phyloP scores from a whole-genome alignment of 108 stramenopile genomes.

The Stephanodiscus triporus region DNA sequence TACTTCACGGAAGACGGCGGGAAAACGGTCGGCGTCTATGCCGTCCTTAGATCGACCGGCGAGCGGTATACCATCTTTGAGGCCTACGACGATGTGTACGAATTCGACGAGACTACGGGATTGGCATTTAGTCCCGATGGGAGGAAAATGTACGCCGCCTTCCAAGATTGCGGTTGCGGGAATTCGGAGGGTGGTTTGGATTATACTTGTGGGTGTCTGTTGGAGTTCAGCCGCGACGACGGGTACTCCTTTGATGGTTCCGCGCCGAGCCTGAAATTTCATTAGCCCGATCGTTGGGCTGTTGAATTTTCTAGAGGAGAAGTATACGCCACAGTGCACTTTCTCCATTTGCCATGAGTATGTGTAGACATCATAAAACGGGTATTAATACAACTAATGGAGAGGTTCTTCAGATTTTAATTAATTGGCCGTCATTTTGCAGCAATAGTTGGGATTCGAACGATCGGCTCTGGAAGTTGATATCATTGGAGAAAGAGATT shows the following conservation, averaged over 20 bases:
- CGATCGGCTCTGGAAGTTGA: no score
- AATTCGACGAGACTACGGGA: constrained; percentile 54
- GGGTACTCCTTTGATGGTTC: constrained; percentile 45
- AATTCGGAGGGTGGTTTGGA: background rate
- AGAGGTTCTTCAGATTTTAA: no score
- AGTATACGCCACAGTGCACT: no score
- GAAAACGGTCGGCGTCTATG: constrained; percentile 50
- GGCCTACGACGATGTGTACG: constrained; percentile 6
- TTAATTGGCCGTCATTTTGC: no score
- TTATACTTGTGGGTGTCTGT: constrained; percentile 12
- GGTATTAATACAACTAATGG: no score
- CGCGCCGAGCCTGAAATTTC: constrained; percentile 31
- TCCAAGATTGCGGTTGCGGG: constrained; percentile 43
- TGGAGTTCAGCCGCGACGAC: constrained; percentile 45
- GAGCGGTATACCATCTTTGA: constrained; percentile 49
- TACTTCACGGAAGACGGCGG: constrained; percentile 66
- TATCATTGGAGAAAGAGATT: no score
- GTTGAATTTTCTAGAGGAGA: background rate
- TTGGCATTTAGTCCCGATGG: constrained; percentile 64
- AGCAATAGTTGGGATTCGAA: no score
- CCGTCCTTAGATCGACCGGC: constrained; percentile 26
- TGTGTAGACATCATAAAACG: no score
- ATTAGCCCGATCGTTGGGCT: background rate
- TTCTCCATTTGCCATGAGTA: no score
- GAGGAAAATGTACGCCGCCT: constrained; percentile 59